phyloP scores from a whole-genome alignment of 805 yeast genomes.

The Kazachstania psychrophila region DNA sequence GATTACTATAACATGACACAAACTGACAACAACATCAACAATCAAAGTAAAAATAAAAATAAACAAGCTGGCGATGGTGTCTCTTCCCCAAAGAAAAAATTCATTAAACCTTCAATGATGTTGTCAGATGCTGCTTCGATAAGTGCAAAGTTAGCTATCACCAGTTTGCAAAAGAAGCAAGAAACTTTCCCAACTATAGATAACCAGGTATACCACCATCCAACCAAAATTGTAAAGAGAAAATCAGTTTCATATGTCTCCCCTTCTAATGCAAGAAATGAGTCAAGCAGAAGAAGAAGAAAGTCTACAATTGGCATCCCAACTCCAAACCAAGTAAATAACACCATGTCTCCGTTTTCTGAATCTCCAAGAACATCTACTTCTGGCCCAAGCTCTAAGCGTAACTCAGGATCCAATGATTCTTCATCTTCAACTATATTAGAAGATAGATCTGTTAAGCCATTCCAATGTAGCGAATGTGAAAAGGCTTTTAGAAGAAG shows the following conservation, averaged over 20 bases:
- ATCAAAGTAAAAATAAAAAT: neutral
- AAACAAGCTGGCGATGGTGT: neutral
- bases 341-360: neutral
- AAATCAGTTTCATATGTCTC: constrained; percentile 6
- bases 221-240: constrained; percentile 9
- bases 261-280: neutral
- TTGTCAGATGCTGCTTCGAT: constrained; percentile 21
- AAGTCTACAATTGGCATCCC: constrained; percentile 9
- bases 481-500: constrained; percentile 46
- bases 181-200: constrained; percentile 11
- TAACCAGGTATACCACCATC: constrained; percentile 6
- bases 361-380: neutral
- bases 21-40: too few species aligned
- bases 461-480: constrained; percentile 34
- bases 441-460: constrained; percentile 27
- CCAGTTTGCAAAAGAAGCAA: constrained; percentile 13
- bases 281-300: constrained; percentile 5
- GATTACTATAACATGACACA: neutral
- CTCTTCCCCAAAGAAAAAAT: constrained; percentile 6
- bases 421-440: neutral
- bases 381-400: neutral
- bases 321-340: neutral
- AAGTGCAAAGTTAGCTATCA: constrained; percentile 22
- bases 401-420: neutral
- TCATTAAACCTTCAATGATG: constrained; percentile 26